Evolutionary conservation across 257 asterid species (phyloP).

Genomic region (Petrea volubilis): DNA sequence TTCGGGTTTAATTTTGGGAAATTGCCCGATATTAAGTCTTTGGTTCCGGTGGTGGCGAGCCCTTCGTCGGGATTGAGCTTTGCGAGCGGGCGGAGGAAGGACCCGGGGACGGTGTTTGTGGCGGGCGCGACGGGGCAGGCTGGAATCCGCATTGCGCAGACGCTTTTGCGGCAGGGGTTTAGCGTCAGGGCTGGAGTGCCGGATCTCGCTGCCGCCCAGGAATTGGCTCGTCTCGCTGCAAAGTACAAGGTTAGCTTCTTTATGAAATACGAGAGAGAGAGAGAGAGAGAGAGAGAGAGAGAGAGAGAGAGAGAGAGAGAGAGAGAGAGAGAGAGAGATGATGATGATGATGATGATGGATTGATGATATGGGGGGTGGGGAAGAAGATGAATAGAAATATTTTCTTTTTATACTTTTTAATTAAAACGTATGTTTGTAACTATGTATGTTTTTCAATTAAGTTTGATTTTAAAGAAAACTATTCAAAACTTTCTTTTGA

Average conservation of each 20-base stretch:
- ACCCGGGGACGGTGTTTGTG: slow-evolving; percentile 85
- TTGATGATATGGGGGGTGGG: too few species aligned
- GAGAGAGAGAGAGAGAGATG: too few species aligned
- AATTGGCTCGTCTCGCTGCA: slow-evolving; percentile 80
- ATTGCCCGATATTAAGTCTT: slow-evolving; percentile 56
- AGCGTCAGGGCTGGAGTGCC: slow-evolving; percentile 95
- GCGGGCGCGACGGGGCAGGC: slow-evolving; percentile 92
- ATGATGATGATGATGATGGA: too few species aligned
- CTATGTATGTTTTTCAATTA: too few species aligned
- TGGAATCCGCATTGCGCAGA: slow-evolving; percentile 85
- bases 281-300: too few species aligned
- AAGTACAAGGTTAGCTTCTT: slow-evolving; percentile 60
- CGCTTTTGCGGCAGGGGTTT: slow-evolving; percentile 77
- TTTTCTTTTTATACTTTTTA: too few species aligned
- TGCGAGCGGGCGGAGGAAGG: slow-evolving; percentile 60
- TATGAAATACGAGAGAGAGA: too few species aligned
- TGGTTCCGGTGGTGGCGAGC: slow-evolving; percentile 58
- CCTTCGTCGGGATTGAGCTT: slow-evolving; percentile 59
- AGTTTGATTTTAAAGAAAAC: too few species aligned
- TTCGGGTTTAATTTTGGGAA: slow-evolving; percentile 56
- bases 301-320: too few species aligned
- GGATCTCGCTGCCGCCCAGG: slow-evolving; percentile 86
- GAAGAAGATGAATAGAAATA: too few species aligned
- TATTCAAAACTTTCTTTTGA: too few species aligned
- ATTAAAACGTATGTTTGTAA: too few species aligned